Evolutionary conservation across 148 eudicot genomes (phyloP), one percentile per base, ranked within the genome.

Genomic region (Euryodendron excelsum): DNA sequence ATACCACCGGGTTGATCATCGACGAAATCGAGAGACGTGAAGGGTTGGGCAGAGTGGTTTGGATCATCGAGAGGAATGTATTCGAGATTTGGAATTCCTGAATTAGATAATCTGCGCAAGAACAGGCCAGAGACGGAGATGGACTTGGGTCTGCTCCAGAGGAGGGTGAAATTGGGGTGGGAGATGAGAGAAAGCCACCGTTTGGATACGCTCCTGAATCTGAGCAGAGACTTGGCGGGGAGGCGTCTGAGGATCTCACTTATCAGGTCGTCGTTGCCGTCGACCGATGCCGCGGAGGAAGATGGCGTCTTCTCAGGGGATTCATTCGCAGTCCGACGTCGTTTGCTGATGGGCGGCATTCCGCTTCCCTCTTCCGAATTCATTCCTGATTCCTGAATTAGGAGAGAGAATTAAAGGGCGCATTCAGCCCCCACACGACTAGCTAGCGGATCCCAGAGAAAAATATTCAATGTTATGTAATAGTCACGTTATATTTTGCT

Each of bases 11-110:
- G 65, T 9, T 25, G 31, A 14, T 60, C 65, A 33, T 25, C 33
- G 33, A 60, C 65, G 65, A 60, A 60, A 60, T 60, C 65, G 65
- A 60, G 65, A 60, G 65, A 60, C 12, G 65, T 60, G 65, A 60
- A 60, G 31, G 12, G 31, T 21, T 1, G 31, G 6, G 5, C 4
- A 11, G 0, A 7, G 13, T 25, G 65, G 65, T 60, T 25, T 0
- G 2, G 30, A 60, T 28, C 13, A 8, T 8, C 20, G 33, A 60
- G 31, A 60, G 31, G 65, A 27, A 60, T 60, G 33, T 60, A 60
- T 25, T 60, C 13, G 65, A 60, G 12, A 1, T 5, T 60, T 8
- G 65, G 65, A 5, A 8, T 27, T 5, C 33, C 31, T 1, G 65
- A 60, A 14, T 23, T 8, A 27, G 65, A 23, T 60, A 60, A 60